Percentiles rank a stretch among this genome's conserved stretches.
These are phyloP conservation scores for Seminavis robusta DNA, from an alignment of 108 stramenopile genomes.

Conservation along the genomic window DNA sequence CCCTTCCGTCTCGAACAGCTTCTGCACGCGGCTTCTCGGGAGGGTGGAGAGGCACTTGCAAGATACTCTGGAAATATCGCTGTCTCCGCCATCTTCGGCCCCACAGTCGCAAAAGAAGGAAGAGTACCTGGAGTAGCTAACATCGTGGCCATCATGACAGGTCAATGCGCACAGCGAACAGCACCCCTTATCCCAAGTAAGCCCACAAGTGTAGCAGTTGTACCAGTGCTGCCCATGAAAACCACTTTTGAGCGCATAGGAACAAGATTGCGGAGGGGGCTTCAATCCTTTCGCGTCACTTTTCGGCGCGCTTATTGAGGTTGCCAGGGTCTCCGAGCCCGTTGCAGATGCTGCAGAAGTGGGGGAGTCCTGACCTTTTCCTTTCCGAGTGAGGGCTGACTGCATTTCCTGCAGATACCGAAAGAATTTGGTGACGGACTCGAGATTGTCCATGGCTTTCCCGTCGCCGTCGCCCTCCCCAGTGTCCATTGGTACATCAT, in stretches of 20 bases:
- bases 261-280: slow-evolving; percentile 37
- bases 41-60: slow-evolving; percentile 69
- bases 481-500: not conserved
- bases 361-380: not conserved
- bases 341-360: not conserved
- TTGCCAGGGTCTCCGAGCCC: slow-evolving; percentile 1
- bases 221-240: slow-evolving; percentile 89
- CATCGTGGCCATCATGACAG: slow-evolving; percentile 85
- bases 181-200: slow-evolving; percentile 83
- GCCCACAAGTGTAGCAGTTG: slow-evolving; percentile 74
- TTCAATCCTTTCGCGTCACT: not conserved
- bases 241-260: slow-evolving; percentile 63
- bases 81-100: slow-evolving; percentile 46
- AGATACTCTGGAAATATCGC: slow-evolving; percentile 32
- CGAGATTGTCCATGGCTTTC: not conserved
- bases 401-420: not conserved
- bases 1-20: slow-evolving; percentile 21
- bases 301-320: slow-evolving; percentile 2
- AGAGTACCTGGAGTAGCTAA: slow-evolving; percentile 69
- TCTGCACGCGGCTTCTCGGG: slow-evolving; percentile 17
- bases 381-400: not conserved
- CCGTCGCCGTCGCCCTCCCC: not conserved
- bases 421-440: not conserved
- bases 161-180: slow-evolving; percentile 74
- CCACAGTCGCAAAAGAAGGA: slow-evolving; percentile 92